phyloP scores from a whole-genome alignment of 1,139 yeast genomes.

The Candida pseudocylindracea region DNA sequence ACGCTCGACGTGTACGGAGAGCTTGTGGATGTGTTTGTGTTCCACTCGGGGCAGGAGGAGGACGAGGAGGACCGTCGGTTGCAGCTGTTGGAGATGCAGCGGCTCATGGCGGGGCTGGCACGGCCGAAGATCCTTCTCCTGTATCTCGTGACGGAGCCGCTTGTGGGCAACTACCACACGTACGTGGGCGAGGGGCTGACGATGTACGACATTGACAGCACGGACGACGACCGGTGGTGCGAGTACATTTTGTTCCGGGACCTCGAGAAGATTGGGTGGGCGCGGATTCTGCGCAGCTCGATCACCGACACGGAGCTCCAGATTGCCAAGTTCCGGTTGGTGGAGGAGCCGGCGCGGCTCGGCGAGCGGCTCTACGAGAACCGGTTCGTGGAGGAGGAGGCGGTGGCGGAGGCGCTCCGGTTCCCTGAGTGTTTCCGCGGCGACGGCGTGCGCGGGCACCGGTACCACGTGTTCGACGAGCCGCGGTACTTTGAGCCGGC shows the following conservation, averaged over 20 bases:
- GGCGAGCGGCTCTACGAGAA: slow-evolving; percentile 32
- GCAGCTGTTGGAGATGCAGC: slow-evolving; percentile 68
- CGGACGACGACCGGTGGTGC: slow-evolving; percentile 98
- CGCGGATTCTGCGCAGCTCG: slow-evolving; percentile 80
- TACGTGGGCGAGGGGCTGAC: slow-evolving; percentile 70
- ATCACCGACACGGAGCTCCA: slow-evolving; percentile 95
- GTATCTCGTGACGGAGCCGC: slow-evolving; percentile 74
- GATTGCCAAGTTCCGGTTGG: slow-evolving; percentile 70
- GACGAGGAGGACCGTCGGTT: slow-evolving; percentile 82
- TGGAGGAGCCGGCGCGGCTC: slow-evolving; percentile 15
- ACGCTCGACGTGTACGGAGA: slow-evolving; percentile 82
- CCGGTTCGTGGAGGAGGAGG: slow-evolving; percentile 27
- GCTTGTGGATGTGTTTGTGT: slow-evolving; percentile 75
- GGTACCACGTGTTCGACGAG: slow-evolving; percentile 84
- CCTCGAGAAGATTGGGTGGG: slow-evolving; percentile 76
- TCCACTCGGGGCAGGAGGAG: slow-evolving; percentile 97
- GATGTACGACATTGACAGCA: slow-evolving; percentile 81
- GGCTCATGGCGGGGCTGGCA: slow-evolving; percentile 24
- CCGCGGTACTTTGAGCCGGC: slow-evolving; percentile 40
- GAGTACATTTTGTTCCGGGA: slow-evolving; percentile 82
- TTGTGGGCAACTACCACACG: slow-evolving; percentile 75
- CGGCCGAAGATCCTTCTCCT: slow-evolving; percentile 71
- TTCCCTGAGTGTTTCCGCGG: slow-evolving; percentile 77
- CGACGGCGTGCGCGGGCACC: slow-evolving; percentile 88
- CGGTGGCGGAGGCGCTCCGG: slow-evolving; percentile 37